phyloP scores from a whole-genome alignment of 371 early-diverging fungal species.

The Lichtheimia ornata region DNA sequence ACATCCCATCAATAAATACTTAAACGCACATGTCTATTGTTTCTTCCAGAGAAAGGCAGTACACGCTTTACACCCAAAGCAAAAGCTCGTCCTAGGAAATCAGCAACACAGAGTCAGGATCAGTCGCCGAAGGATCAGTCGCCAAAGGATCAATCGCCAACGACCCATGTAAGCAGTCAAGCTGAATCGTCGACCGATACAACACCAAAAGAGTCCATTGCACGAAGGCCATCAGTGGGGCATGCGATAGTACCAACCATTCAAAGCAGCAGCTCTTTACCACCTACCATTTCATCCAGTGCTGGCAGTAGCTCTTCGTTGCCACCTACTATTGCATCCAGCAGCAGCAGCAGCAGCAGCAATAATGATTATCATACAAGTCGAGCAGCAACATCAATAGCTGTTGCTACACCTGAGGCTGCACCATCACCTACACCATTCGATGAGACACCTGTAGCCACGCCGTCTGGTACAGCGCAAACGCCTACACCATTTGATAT shows the following conservation, averaged over 20 bases:
- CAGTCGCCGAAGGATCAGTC: background rate
- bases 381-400: no score
- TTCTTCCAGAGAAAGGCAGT: slow-evolving; percentile 23
- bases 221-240: no score
- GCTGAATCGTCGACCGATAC: background rate
- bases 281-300: no score
- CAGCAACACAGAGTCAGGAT: slow-evolving; percentile 3
- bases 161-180: background rate
- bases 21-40: background rate
- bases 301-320: no score
- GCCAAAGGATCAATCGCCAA: background rate
- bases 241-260: no score
- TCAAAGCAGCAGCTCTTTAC: no score
- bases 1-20: background rate
- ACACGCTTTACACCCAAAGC: slow-evolving; percentile 33
- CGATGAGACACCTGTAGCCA: background rate
- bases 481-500: background rate
- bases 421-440: background rate
- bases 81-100: slow-evolving; percentile 10
- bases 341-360: no score
- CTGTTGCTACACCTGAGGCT: background rate
- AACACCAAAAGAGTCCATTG: background rate
- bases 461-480: background rate
- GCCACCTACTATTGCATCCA: no score
- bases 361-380: no score